Evolutionary conservation across 257 asterid species (phyloP).

Genomic region (Primulina tabacum): DNA sequence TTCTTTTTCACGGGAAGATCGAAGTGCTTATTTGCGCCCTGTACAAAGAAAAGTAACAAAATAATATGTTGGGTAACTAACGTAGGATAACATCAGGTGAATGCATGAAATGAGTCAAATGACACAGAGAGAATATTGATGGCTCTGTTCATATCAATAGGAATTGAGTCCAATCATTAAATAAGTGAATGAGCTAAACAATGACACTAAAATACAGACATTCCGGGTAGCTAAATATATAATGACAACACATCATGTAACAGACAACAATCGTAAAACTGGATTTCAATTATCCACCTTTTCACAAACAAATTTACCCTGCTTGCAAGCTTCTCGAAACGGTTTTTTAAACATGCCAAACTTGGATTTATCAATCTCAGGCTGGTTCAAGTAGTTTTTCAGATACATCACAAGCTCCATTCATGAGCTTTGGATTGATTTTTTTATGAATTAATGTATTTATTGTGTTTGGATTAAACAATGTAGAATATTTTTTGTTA

Average conservation of each 20-base stretch:
- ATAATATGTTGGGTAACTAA: conserved; percentile 9
- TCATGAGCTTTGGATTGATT: too few species aligned
- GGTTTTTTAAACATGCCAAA: too few species aligned
- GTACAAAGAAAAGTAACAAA: conserved; percentile 34
- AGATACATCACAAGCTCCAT: too few species aligned
- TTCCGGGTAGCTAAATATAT: conserved; percentile 7
- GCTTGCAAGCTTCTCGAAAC: too few species aligned
- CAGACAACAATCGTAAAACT: neutral
- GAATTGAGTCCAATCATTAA: conserved; percentile 1
- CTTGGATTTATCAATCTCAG: too few species aligned
- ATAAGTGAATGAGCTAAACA: neutral
- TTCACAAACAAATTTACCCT: too few species aligned
- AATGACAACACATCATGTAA: neutral
- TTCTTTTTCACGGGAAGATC: conserved; percentile 82
- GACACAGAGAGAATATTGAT: conserved; percentile 18
- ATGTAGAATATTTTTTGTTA: too few species aligned
- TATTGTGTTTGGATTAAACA: too few species aligned
- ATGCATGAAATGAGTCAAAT: neutral
- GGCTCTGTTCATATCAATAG: neutral
- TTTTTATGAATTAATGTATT: too few species aligned
- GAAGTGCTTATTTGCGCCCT: conserved; percentile 67
- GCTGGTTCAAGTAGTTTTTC: too few species aligned
- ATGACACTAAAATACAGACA: neutral
- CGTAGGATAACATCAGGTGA: conserved; percentile 20
- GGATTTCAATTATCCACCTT: too few species aligned